These are phyloP conservation scores for Trametes sp. DNA, from an alignment of 1,284 basidiomycete species.

Conservation along the genomic window DNA sequence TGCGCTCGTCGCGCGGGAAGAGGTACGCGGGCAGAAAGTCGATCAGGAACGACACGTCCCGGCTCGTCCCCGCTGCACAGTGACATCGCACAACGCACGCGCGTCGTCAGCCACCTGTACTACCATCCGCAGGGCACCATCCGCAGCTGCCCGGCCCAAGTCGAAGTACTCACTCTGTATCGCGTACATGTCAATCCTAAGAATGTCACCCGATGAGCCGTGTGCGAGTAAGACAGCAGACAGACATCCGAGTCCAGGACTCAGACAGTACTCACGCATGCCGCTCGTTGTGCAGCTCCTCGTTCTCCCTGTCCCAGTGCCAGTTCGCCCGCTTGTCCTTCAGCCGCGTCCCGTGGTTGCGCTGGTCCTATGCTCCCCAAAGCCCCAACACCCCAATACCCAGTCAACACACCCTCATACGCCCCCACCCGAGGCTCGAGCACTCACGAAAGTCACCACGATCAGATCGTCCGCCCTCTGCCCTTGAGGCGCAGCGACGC, in stretches of 20 bases:
- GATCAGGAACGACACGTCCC: slow-evolving; percentile 83
- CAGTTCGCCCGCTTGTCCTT: slow-evolving; percentile 60
- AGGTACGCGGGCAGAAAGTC: slow-evolving; percentile 83
- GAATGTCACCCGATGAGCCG: background rate
- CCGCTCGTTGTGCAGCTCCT: slow-evolving; percentile 53
- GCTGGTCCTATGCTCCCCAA: slow-evolving; percentile 64
- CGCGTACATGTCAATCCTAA: slow-evolving; percentile 80
- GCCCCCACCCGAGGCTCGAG: background rate
- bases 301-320: slow-evolving; percentile 56
- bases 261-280: slow-evolving; percentile 80
- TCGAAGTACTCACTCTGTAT: slow-evolving; percentile 60
- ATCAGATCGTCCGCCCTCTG: slow-evolving; percentile 50
- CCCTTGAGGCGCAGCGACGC: slow-evolving; percentile 25
- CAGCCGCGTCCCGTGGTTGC: slow-evolving; percentile 75
- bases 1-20: slow-evolving; percentile 75
- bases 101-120: too few species aligned
- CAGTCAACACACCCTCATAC: background rate
- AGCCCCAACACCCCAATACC: background rate
- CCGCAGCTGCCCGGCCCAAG: too few species aligned
- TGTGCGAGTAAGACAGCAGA: too few species aligned
- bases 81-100: too few species aligned
- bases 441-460: slow-evolving; percentile 59
- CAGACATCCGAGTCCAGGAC: too few species aligned
- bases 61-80: slow-evolving; percentile 69
- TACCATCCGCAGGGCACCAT: too few species aligned